A percentile compares a stretch with the other conserved stretches of the same genome.
These are phyloP conservation scores for Talaromyces amestolkiae DNA, from an alignment of 2,329 filamentous ascomycete species.

Conservation along the genomic window DNA sequence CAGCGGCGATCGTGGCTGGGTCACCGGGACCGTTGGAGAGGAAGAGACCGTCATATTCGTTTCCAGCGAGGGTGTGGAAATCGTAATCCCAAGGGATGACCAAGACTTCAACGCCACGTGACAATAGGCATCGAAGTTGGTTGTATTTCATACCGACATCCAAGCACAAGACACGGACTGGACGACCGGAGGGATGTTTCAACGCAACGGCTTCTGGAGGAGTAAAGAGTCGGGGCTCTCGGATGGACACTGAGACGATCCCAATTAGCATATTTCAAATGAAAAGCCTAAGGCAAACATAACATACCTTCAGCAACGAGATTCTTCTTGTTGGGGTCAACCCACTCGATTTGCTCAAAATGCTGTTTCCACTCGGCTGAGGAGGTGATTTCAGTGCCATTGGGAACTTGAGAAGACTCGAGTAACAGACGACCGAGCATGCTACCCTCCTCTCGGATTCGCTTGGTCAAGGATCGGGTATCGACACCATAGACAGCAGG, in stretches of 20 bases:
- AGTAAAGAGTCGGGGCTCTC: constrained; percentile 79
- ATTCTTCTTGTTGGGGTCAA: constrained; percentile 88
- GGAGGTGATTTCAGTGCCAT: constrained; percentile 41
- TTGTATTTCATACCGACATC: constrained; percentile 99
- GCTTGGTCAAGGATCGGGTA: constrained; percentile 89
- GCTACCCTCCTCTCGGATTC: constrained; percentile 88
- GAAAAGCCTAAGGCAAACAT: neutral
- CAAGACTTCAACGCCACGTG: constrained; percentile 86
- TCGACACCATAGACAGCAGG: constrained; percentile 95
- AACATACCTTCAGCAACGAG: constrained; percentile 86
- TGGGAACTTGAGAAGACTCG: constrained; percentile 55
- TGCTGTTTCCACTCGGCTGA: constrained; percentile 48
- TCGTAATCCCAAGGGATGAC: constrained; percentile 97
- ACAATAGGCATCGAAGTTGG: constrained; percentile 88
- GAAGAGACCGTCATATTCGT: constrained; percentile 93
- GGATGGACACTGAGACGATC: constrained; percentile 72
- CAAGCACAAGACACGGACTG: constrained; percentile 83
- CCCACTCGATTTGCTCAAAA: constrained; percentile 83
- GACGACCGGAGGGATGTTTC: constrained; percentile 82
- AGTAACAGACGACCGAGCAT: constrained; percentile 91
- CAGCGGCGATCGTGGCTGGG: constrained; percentile 75
- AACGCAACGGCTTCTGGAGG: constrained; percentile 68
- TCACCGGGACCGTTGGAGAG: constrained; percentile 97
- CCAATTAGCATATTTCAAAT: neutral
- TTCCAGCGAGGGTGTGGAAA: constrained; percentile 70